These are phyloP conservation scores for Lactifluus subvellereus DNA, from an alignment of 768 basidiomycete genomes.

Conservation along the genomic window DNA sequence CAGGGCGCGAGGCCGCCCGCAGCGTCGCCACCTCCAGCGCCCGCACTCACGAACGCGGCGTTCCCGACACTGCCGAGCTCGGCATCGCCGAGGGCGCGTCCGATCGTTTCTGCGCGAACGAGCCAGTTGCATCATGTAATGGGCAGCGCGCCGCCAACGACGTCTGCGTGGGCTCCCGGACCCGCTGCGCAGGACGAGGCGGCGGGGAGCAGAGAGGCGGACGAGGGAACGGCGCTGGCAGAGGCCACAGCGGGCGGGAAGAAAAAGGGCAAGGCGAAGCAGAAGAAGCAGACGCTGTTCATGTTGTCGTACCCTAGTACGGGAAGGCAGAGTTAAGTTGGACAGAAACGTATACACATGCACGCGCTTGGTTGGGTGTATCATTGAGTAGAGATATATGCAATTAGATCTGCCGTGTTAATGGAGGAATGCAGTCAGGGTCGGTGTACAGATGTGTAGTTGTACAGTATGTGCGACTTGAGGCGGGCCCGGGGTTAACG, in stretches of 20 bases:
- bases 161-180: slow-evolving; percentile 32
- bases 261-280: slow-evolving; percentile 77
- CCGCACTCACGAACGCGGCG: slow-evolving; percentile 46
- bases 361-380: background rate
- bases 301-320: slow-evolving; percentile 45
- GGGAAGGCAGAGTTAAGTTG: background rate
- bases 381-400: background rate
- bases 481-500: background rate
- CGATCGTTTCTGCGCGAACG: slow-evolving; percentile 53
- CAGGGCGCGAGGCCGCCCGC: slow-evolving; percentile 6
- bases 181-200: slow-evolving; percentile 17
- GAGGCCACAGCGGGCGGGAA: slow-evolving; percentile 36
- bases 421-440: background rate
- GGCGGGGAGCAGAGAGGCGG: slow-evolving; percentile 13
- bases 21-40: slow-evolving; percentile 32
- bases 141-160: slow-evolving; percentile 38
- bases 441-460: background rate
- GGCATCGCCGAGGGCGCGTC: slow-evolving; percentile 34
- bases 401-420: background rate
- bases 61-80: slow-evolving; percentile 68
- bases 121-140: slow-evolving; percentile 62
- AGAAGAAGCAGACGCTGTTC: slow-evolving; percentile 84
- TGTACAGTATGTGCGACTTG: background rate
- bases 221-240: background rate
- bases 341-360: background rate